These are phyloP conservation scores for Lecanicillium sp. DNA, from an alignment of 2,329 filamentous ascomycete species.

Conservation along the genomic window DNA sequence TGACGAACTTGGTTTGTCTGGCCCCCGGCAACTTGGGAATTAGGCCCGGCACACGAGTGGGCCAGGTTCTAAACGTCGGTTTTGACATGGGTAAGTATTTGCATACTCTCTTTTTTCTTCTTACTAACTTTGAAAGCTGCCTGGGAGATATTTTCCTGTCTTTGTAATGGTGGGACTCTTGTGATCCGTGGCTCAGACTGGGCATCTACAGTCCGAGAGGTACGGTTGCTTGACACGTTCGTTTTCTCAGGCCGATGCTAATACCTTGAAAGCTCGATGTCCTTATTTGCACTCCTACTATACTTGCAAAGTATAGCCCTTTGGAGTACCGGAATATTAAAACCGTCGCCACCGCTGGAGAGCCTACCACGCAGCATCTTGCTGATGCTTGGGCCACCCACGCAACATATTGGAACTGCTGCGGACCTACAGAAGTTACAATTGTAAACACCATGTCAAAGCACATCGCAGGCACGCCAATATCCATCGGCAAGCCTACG, in stretches of 20 bases:
- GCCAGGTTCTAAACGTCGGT: constrained; percentile 47
- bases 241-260: not conserved
- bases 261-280: constrained; percentile 35
- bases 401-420: constrained; percentile 45
- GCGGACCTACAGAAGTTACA: constrained; percentile 51
- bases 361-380: constrained; percentile 41
- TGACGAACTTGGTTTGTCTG: constrained; percentile 43
- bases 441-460: constrained; percentile 50
- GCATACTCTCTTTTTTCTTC: not conserved
- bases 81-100: constrained; percentile 50
- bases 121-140: constrained; percentile 32
- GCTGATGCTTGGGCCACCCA: constrained; percentile 46
- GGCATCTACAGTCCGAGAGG: constrained; percentile 35
- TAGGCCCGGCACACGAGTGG: constrained; percentile 39
- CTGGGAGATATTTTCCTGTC: constrained; percentile 50
- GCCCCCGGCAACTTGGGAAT: constrained; percentile 44
- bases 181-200: constrained; percentile 42
- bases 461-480: constrained; percentile 33
- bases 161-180: constrained; percentile 50
- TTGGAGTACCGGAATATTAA: constrained; percentile 41
- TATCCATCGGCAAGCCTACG: constrained; percentile 47
- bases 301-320: constrained; percentile 40
- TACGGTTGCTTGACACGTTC: constrained; percentile 16
- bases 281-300: constrained; percentile 46
- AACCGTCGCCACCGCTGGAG: constrained; percentile 45